A percentile compares a stretch with the other conserved stretches of the same genome.
Conservation (phyloP, 192 early-diverging fungal genomes). For the Podila minutissima region DNA sequence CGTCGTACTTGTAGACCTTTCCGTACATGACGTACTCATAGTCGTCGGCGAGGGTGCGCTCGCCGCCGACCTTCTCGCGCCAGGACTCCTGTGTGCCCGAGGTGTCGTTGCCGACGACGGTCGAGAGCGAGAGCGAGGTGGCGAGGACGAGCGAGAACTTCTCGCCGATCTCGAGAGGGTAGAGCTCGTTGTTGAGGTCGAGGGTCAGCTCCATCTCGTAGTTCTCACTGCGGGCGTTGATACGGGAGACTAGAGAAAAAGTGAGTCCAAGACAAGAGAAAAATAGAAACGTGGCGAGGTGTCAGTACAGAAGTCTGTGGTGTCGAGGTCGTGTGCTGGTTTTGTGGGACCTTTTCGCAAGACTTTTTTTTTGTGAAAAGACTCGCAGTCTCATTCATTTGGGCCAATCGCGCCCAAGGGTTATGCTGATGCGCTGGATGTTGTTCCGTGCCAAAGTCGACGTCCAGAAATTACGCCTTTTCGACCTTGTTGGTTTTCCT, state of each 20-base stretch:
- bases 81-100: constrained; percentile 72
- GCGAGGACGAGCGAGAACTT: constrained; percentile 88
- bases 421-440: no score
- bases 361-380: no score
- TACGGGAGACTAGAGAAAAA: constrained; percentile 78
- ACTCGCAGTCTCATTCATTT: no score
- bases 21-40: constrained; percentile 99
- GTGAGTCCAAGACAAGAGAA: background rate
- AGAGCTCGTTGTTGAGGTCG: constrained; percentile 97
- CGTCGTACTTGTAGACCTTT: constrained; percentile 95
- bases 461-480: no score
- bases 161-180: constrained; percentile 85
- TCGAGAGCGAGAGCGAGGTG: constrained; percentile 75
- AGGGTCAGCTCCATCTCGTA: constrained; percentile 91
- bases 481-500: no score
- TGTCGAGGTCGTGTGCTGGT: background rate
- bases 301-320: background rate
- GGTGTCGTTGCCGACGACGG: constrained; percentile 56
- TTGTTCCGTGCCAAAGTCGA: no score
- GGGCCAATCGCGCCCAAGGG: no score
- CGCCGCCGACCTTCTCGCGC: constrained; percentile 72
- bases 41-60: constrained; percentile 87
- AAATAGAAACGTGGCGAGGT: background rate
- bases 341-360: background rate
- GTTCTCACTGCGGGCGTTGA: constrained; percentile 83